phyloP scores from a whole-genome alignment of 768 basidiomycete species.

The Mycena leptocephala region DNA sequence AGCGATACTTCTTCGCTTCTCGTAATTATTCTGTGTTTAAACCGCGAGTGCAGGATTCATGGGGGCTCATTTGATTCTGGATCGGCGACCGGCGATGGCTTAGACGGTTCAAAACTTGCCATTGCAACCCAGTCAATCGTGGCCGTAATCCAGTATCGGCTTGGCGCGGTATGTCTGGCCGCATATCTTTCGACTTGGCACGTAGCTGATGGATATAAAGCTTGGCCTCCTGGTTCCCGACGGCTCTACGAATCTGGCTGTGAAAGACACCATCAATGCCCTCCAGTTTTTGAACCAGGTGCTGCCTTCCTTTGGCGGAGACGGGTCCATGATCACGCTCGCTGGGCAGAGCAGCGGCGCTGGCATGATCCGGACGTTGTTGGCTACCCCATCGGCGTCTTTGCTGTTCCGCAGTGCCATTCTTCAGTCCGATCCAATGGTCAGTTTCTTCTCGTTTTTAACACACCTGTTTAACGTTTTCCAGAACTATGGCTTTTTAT shows the following conservation, averaged over 20 bases:
- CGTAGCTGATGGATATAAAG: conserved; percentile 49
- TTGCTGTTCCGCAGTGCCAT: conserved; percentile 84
- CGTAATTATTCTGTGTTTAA: neutral
- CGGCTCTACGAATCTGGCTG: conserved; percentile 79
- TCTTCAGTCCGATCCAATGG: conserved; percentile 92
- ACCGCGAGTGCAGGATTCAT: conserved; percentile 71
- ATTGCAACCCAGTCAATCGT: conserved; percentile 81
- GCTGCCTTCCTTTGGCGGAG: conserved; percentile 77
- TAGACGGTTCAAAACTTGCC: conserved; percentile 87
- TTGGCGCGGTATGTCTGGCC: conserved; percentile 73
- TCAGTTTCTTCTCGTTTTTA: conserved; percentile 47
- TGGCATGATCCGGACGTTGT: conserved; percentile 81
- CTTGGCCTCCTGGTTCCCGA: conserved; percentile 84
- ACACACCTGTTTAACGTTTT: neutral
- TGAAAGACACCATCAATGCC: conserved; percentile 78
- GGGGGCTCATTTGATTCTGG: conserved; percentile 88
- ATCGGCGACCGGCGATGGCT: conserved; percentile 78
- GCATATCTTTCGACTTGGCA: neutral
- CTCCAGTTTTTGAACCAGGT: conserved; percentile 75
- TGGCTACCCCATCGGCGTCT: conserved; percentile 80
- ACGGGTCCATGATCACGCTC: conserved; percentile 74
- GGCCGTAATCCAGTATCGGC: conserved; percentile 87
- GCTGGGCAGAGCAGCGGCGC: conserved; percentile 91
- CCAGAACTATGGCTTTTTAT: conserved; percentile 83
- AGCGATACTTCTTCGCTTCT: neutral